A percentile compares a stretch with the other conserved stretches of the same genome.
Evolutionary conservation across 2,329 filamentous ascomycete genomes (phyloP).

Genomic region (Pseudomassariella vexata): DNA sequence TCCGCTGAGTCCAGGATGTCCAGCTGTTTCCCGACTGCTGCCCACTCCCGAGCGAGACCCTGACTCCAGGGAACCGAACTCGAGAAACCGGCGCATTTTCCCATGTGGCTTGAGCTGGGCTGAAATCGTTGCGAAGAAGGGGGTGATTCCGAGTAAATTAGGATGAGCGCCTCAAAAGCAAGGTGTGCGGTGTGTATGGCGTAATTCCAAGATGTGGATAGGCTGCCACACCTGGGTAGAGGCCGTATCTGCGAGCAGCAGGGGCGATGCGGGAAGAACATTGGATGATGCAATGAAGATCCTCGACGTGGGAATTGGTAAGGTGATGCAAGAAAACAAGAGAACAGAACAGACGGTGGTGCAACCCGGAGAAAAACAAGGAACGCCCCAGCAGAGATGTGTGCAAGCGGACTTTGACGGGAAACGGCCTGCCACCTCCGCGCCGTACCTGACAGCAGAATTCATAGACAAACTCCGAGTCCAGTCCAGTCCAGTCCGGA

Average conservation of each 20-base stretch:
- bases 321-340: slow-evolving; percentile 2
- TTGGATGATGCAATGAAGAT: too few species aligned
- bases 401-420: neutral
- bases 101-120: slow-evolving; percentile 1
- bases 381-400: neutral
- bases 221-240: too few species aligned
- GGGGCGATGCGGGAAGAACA: too few species aligned
- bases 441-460: slow-evolving; percentile 3
- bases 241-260: too few species aligned
- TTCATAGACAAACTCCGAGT: neutral
- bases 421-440: neutral
- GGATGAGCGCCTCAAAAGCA: neutral
- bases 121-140: neutral
- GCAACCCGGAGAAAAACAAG: neutral
- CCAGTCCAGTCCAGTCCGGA: too few species aligned
- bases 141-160: neutral
- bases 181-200: too few species aligned
- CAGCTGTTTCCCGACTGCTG: neutral
- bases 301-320: too few species aligned
- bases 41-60: neutral
- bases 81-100: neutral
- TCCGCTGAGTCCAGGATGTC: neutral
- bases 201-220: too few species aligned
- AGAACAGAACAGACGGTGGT: neutral
- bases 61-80: neutral